A percentile compares a stretch with the other conserved stretches of the same genome.
These are phyloP conservation scores for Aspergillus sp. DNA, from an alignment of 2,329 filamentous ascomycete genomes.

Conservation along the genomic window DNA sequence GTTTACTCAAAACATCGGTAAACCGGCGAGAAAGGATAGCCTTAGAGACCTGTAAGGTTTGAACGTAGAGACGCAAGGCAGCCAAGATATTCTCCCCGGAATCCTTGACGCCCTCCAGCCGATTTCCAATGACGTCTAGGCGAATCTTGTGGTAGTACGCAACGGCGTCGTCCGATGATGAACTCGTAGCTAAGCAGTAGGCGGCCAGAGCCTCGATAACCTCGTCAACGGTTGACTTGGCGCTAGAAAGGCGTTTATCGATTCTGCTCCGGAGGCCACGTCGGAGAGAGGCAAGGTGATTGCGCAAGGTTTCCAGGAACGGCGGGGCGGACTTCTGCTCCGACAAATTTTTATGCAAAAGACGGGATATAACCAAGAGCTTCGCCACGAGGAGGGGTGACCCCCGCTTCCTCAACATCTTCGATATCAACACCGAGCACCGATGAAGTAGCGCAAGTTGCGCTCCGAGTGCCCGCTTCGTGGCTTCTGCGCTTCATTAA, in stretches of 20 bases:
- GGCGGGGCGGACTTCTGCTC: constrained; percentile 49
- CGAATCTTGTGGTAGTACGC: constrained; percentile 75
- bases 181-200: constrained; percentile 78
- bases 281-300: constrained; percentile 62
- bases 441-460: constrained; percentile 60
- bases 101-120: constrained; percentile 55
- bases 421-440: constrained; percentile 54
- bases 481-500: constrained; percentile 35
- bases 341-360: constrained; percentile 72
- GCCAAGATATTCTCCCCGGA: constrained; percentile 58
- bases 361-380: constrained; percentile 70
- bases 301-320: constrained; percentile 63
- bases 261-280: constrained; percentile 65
- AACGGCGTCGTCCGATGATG: constrained; percentile 75
- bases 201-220: constrained; percentile 76
- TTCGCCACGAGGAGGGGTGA: constrained; percentile 63
- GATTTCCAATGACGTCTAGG: constrained; percentile 64
- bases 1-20: constrained; percentile 63
- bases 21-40: constrained; percentile 71
- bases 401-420: constrained; percentile 52
- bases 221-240: constrained; percentile 43
- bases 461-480: constrained; percentile 52
- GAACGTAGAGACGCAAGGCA: constrained; percentile 71
- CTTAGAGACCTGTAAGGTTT: constrained; percentile 76
- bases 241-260: constrained; percentile 54